phyloP scores from a whole-genome alignment of 2,329 filamentous ascomycete species.

The Sodiomyces alkalinus region DNA sequence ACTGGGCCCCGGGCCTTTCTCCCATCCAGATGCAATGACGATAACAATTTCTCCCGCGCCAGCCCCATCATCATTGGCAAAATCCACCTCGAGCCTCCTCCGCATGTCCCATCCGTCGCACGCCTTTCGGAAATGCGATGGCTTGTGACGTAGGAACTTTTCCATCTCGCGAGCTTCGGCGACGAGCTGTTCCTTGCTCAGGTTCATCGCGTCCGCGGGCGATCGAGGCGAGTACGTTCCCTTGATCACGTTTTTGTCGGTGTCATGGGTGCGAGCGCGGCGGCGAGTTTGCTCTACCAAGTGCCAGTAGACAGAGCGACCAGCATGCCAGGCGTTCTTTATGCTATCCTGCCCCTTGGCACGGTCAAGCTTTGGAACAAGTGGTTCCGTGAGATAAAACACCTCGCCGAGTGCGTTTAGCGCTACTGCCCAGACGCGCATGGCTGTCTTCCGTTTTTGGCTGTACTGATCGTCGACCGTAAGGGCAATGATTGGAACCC shows the following conservation, averaged over 20 bases:
- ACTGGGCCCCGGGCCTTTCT: conserved; percentile 32
- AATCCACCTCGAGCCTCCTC: conserved; percentile 73
- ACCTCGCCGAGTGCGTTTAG: conserved; percentile 88
- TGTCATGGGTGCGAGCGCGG: conserved; percentile 54
- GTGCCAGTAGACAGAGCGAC: conserved; percentile 67
- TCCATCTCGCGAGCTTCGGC: conserved; percentile 76
- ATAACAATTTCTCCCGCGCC: conserved; percentile 64
- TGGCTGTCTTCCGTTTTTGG: conserved; percentile 48
- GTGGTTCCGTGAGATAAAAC: conserved; percentile 52
- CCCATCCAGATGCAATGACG: conserved; percentile 58
- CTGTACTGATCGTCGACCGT: conserved; percentile 74
- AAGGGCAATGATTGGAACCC: conserved; percentile 78
- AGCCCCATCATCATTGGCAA: conserved; percentile 63
- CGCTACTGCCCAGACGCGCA: conserved; percentile 79
- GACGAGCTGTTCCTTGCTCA: conserved; percentile 53
- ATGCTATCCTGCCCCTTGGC: conserved; percentile 38
- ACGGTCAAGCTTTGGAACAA: conserved; percentile 17
- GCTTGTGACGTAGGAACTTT: conserved; percentile 54
- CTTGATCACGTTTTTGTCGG: conserved; percentile 49
- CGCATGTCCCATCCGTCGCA: conserved; percentile 91
- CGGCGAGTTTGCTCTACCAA: conserved; percentile 67
- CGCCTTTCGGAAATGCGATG: conserved; percentile 60
- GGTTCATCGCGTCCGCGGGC: conserved; percentile 56
- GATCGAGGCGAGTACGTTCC: conserved; percentile 71
- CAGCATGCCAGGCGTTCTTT: conserved; percentile 64